A percentile compares a stretch with the other conserved stretches of the same genome.
Evolutionary conservation across 768 basidiomycete genomes (phyloP).

Genomic region (Hericium erinaceus): DNA sequence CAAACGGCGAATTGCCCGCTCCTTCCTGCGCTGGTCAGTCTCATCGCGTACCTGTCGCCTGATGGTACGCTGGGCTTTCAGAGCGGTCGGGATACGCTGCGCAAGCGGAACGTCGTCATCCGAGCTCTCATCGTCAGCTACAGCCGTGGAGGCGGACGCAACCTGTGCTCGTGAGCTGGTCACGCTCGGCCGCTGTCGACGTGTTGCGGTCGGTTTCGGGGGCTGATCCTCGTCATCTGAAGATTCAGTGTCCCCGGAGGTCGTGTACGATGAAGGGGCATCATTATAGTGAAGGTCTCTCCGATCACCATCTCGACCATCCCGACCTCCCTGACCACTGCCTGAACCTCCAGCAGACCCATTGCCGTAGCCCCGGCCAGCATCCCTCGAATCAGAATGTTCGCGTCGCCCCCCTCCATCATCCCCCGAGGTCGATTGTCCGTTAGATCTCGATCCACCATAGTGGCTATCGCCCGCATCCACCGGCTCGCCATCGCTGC

Average conservation of each 20-base stretch:
- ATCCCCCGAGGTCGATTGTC: slow-evolving; percentile 3
- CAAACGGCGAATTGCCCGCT: slow-evolving; percentile 14
- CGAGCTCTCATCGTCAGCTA: slow-evolving; percentile 5
- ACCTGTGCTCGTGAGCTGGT: slow-evolving; percentile 4
- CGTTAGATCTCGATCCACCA: background rate
- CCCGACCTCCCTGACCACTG: slow-evolving; percentile 14
- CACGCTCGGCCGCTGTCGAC: background rate
- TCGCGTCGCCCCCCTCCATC: slow-evolving; percentile 15
- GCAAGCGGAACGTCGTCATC: slow-evolving; percentile 83
- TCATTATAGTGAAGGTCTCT: slow-evolving; percentile 26
- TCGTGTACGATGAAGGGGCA: slow-evolving; percentile 21
- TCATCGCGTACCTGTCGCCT: slow-evolving; percentile 64
- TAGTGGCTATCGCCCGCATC: background rate
- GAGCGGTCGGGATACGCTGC: slow-evolving; percentile 70
- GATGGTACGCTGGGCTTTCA: slow-evolving; percentile 76
- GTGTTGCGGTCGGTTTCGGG: slow-evolving; percentile 28
- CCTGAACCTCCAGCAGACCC: slow-evolving; percentile 1
- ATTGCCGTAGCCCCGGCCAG: slow-evolving; percentile 18
- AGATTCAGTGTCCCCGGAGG: slow-evolving; percentile 22
- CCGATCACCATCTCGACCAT: slow-evolving; percentile 30
- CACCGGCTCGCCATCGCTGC: background rate
- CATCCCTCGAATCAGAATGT: slow-evolving; percentile 15
- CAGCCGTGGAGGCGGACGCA: slow-evolving; percentile 9
- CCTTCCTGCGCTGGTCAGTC: slow-evolving; percentile 42
- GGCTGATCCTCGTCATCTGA: slow-evolving; percentile 37